A percentile compares a stretch with the other conserved stretches of the same genome.
Evolutionary conservation across 305 asterid species (phyloP).

Genomic region (Ruellia speciosa): DNA sequence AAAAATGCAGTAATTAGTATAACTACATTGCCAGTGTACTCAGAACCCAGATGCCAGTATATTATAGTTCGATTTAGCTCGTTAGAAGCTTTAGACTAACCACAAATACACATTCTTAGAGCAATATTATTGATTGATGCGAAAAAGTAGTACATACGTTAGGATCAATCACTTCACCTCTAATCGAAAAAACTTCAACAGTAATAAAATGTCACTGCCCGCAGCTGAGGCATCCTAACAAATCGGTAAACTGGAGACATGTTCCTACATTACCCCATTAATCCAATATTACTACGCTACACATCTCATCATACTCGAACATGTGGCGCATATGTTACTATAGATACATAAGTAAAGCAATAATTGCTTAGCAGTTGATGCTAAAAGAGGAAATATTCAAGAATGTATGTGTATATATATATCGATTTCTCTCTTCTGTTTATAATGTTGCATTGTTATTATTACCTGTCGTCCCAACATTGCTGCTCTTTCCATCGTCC

Average conservation of each 20-base stretch:
- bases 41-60: too few relatives aligned
- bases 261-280: too few relatives aligned
- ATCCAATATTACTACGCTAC: too few relatives aligned
- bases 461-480: slow-evolving; percentile 27
- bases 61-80: too few relatives aligned
- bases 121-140: too few relatives aligned
- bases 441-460: not conserved
- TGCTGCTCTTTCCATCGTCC: slow-evolving; percentile 31
- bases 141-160: too few relatives aligned
- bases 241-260: slow-evolving; percentile 23
- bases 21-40: too few relatives aligned
- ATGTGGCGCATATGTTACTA: not conserved
- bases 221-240: slow-evolving; percentile 44
- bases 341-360: too few relatives aligned
- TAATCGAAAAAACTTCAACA: slow-evolving; percentile 15
- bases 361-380: slow-evolving; percentile 13
- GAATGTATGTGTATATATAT: not conserved
- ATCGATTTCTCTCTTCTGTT: not conserved
- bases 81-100: too few relatives aligned
- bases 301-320: too few relatives aligned
- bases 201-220: slow-evolving; percentile 25
- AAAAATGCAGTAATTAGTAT: too few relatives aligned
- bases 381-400: slow-evolving; percentile 12
- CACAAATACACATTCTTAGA: too few relatives aligned
- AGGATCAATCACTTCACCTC: slow-evolving; percentile 6